Conservation (phyloP, 2,329 filamentous ascomycete species). For the Albophoma yamanashiensis region DNA sequence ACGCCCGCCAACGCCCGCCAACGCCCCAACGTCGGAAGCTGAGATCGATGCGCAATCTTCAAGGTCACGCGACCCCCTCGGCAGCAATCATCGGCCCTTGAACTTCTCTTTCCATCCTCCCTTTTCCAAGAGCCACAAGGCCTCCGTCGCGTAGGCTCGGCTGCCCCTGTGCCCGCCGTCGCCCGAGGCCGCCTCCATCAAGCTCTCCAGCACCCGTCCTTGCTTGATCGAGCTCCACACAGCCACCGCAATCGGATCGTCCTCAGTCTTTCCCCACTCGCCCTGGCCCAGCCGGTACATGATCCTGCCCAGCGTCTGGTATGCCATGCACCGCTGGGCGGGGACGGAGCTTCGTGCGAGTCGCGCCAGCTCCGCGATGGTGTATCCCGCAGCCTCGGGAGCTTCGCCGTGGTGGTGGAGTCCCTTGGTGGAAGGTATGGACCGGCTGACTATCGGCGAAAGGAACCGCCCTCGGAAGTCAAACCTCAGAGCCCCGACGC, state of each 20-base stretch:
- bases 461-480: slow-evolving; percentile 75
- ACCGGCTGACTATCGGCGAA: slow-evolving; percentile 62
- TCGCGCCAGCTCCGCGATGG: slow-evolving; percentile 72
- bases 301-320: slow-evolving; percentile 79
- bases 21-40: not conserved
- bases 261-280: slow-evolving; percentile 48
- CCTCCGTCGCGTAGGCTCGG: slow-evolving; percentile 76
- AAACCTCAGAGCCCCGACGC: slow-evolving; percentile 73
- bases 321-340: slow-evolving; percentile 82
- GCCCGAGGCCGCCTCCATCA: slow-evolving; percentile 65
- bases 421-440: slow-evolving; percentile 66
- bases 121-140: slow-evolving; percentile 70
- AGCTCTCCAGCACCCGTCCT: slow-evolving; percentile 63
- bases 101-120: slow-evolving; percentile 59
- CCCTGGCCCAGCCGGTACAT: slow-evolving; percentile 72
- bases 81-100: slow-evolving; percentile 34
- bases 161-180: slow-evolving; percentile 67
- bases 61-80: not conserved
- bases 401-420: slow-evolving; percentile 91
- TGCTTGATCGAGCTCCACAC: slow-evolving; percentile 75
- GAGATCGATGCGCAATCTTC: too few relatives aligned
- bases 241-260: slow-evolving; percentile 58
- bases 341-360: slow-evolving; percentile 74
- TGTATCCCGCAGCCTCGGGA: slow-evolving; percentile 90
- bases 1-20: not conserved